Evolutionary conservation across 1,284 basidiomycete species (phyloP), one percentile per base, ranked within the genome.

Genomic region (Tremellales sp.): DNA sequence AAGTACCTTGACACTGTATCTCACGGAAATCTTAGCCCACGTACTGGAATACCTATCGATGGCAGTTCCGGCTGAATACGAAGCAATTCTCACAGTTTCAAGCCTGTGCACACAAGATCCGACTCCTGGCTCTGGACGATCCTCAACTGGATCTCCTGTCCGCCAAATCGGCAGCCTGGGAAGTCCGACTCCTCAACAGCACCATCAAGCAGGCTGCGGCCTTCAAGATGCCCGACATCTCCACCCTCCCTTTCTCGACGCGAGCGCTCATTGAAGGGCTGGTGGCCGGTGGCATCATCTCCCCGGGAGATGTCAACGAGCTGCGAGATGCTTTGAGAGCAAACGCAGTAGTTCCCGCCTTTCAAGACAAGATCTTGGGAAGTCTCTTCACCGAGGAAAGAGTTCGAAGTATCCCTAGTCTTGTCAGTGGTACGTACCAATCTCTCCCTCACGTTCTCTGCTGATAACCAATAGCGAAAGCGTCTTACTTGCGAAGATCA

Each of bases 201-300:
- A n/a, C n/a, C 10, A 29, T 34, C 1, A 50, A 51, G 19, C 47
- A 59, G 9, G 47, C 48, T 31, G 22, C 21, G 2, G 37, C 31
- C 2, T 51, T 45, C 24, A 31, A 40, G 4, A 39, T 48, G 3
- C 65, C 65, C 3, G 52, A 68, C 29, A 49, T 68, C 3, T 38
- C 45, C 2, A 35, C 27, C n/a, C 45, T 66, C 27, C 46, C 38
- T 5, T 74, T 74, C 36, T 57, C 57, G 3, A 61, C 57, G 2
- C 54, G 68, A 7, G 62, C 64, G 3, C 47, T 71, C 10, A 55
- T 72, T 12, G 71, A 74, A 48, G 72, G 71, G 0, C 48, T 74
- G 13, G 56, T 74, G n/a, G 66, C 60, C 1, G 60, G 65, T 40
- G 65, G 63, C 0, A 67, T 71, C 35, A 43, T 74, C 5, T 45